Conservation (phyloP, 2,329 filamentous ascomycete genomes). For the Neofusicoccum umdonicola region DNA sequence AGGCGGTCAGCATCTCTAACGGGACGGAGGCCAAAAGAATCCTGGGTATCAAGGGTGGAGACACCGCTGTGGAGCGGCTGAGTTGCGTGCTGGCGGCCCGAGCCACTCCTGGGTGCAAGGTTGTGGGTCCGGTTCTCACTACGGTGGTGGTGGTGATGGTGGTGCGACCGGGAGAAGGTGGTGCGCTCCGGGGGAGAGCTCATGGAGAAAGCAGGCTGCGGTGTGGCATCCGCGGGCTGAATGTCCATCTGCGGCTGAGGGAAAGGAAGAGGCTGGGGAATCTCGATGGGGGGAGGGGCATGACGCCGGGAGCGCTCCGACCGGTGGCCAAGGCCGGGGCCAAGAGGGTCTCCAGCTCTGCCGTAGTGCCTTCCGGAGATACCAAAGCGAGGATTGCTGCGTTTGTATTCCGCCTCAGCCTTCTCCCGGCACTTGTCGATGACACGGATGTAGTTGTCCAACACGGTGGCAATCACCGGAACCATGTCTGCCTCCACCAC, state of each 20-base stretch:
- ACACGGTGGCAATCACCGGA: conserved; percentile 94
- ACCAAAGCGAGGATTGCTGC: conserved; percentile 46
- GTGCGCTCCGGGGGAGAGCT: conserved; percentile 70
- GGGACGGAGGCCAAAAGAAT: conserved; percentile 72
- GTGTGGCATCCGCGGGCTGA: conserved; percentile 59
- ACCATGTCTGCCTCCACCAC: conserved; percentile 99
- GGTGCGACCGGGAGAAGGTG: conserved; percentile 60
- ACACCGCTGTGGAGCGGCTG: conserved; percentile 52
- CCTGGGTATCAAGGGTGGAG: conserved; percentile 67
- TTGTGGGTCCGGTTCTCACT: conserved; percentile 45
- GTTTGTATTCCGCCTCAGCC: conserved; percentile 74
- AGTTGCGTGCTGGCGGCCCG: conserved; percentile 34
- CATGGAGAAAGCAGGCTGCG: conserved; percentile 62
- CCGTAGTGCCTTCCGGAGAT: conserved; percentile 40
- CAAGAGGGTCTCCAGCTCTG: conserved; percentile 37
- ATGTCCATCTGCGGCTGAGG: conserved; percentile 48
- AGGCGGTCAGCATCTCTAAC: conserved; percentile 78
- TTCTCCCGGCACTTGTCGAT: conserved; percentile 88
- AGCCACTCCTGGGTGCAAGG: conserved; percentile 9
- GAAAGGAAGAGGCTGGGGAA: conserved; percentile 58
- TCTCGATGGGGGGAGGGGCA: conserved; percentile 81
- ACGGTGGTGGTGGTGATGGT: conserved; percentile 49
- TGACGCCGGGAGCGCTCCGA: conserved; percentile 62
- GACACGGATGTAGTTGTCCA: conserved; percentile 97
- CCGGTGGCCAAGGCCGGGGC: conserved; percentile 33